Conservation (phyloP, 2,329 filamentous ascomycete species). For the Aureobasidium pullulans region DNA sequence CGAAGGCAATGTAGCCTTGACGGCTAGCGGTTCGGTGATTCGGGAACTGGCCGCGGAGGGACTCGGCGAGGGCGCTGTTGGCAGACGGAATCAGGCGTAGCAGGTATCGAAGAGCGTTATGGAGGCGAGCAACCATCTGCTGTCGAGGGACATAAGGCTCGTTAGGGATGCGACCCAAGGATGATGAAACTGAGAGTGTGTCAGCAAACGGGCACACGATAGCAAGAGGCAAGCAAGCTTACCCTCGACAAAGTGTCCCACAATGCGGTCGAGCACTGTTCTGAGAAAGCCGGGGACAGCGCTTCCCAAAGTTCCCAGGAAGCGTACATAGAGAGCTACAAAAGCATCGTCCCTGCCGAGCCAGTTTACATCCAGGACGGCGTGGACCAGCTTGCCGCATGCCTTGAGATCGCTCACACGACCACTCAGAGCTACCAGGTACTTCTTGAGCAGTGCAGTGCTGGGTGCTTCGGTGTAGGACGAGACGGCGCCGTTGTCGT, state of each 20-base stretch:
- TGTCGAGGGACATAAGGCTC: slow-evolving; percentile 53
- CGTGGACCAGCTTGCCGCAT: slow-evolving; percentile 51
- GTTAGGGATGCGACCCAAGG: slow-evolving; percentile 45
- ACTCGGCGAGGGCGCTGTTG: slow-evolving; percentile 57
- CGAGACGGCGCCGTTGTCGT: slow-evolving; percentile 18
- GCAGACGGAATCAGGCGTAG: slow-evolving; percentile 76
- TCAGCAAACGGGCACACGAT: slow-evolving; percentile 28
- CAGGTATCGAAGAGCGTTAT: slow-evolving; percentile 67
- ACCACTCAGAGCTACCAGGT: slow-evolving; percentile 52
- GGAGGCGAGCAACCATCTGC: slow-evolving; percentile 64
- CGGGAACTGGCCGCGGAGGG: slow-evolving; percentile 27
- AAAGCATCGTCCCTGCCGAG: slow-evolving; percentile 54
- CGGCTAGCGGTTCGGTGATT: slow-evolving; percentile 59
- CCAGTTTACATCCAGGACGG: slow-evolving; percentile 54
- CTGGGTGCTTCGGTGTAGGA: slow-evolving; percentile 38
- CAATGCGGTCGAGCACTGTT: slow-evolving; percentile 69
- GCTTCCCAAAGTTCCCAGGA: slow-evolving; percentile 61
- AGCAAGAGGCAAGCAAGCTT: slow-evolving; percentile 27
- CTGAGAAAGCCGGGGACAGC: slow-evolving; percentile 73
- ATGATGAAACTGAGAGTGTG: slow-evolving; percentile 41
- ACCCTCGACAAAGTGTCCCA: slow-evolving; percentile 63
- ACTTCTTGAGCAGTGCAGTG: slow-evolving; percentile 47
- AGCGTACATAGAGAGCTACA: slow-evolving; percentile 48
- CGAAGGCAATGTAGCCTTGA: slow-evolving; percentile 76
- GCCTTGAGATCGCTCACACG: slow-evolving; percentile 49